Base-by-base conservation (phyloP, 2,329 filamentous ascomycete species). In the Ascochyta pisi region DNA sequence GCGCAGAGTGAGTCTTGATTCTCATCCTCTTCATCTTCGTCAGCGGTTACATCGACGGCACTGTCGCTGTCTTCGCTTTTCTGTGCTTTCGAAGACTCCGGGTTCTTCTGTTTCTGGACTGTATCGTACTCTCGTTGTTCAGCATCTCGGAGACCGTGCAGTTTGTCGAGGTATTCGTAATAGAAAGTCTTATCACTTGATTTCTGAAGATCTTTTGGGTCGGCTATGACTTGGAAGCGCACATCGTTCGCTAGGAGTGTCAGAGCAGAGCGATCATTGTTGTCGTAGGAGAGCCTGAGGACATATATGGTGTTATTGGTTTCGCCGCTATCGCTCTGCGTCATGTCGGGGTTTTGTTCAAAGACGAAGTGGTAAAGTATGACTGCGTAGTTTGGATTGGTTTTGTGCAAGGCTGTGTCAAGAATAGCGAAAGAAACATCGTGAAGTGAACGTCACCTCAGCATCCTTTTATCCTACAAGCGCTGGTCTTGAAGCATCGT, bases 201-300 rank as follows among this genome's bases (percentile, higher is more conserved):
- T 29, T 61, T 61, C 41, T 61, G 57, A 2, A 64, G 35, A 9
- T 44, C 53, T 6, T 55, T 54, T 2, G 55, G 54, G 16, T 59
- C 38, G 9, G 55, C 55, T 2, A 43, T 59, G 40, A 64, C 24
- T 22, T 65, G 61, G 24, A 64, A 65, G 38, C 61, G 63, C 12
- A 65, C 59, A 41, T 64, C 61, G n/a, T 65, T 64, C 34, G 60
- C 56, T 6, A 65, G 57, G 3, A 59, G 48, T 26, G 61, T 63
- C 2, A 65, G n/a, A 3, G 58, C 57, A 10, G 46, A 62, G 15
- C 50, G 42, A 16, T 65, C 59, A 10, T 65, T 54, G 13, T 61
- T 39, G 23, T 65, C 60, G 39, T 60, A 63, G 10, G 44, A 56
- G 43, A 62, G 58, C 22, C 63, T 39, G 9, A 65, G 42, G n/a